phyloP scores from a whole-genome alignment of 257 asterid genomes.

The Scutellaria barbata region DNA sequence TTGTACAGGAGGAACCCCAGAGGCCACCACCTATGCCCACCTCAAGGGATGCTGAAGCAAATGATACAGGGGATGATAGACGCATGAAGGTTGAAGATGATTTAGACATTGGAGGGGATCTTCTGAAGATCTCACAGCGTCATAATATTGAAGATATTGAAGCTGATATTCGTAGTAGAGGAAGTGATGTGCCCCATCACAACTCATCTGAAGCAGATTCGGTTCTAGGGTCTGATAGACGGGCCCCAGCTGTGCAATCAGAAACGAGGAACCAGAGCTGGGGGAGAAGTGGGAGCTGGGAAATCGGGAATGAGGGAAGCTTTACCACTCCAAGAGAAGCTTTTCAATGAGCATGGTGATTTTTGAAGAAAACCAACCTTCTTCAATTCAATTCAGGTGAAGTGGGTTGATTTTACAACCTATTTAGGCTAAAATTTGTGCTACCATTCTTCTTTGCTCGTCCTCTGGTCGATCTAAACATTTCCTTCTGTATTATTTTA shows the following conservation, averaged over 20 bases:
- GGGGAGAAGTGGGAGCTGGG: slow-evolving; percentile 74
- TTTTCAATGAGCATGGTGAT: slow-evolving; percentile 46
- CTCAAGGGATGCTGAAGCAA: slow-evolving; percentile 58
- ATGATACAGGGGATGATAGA: slow-evolving; percentile 58
- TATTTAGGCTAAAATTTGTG: slow-evolving; percentile 41
- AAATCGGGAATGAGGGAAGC: slow-evolving; percentile 59
- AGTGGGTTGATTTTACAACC: slow-evolving; percentile 32
- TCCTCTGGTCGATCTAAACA: slow-evolving; percentile 27
- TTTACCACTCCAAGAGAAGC: slow-evolving; percentile 48
- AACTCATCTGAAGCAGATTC: slow-evolving; percentile 76
- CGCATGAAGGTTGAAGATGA: slow-evolving; percentile 89
- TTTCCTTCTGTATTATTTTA: slow-evolving; percentile 32
- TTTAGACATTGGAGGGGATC: slow-evolving; percentile 91
- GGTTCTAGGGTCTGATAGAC: slow-evolving; percentile 72
- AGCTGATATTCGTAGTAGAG: slow-evolving; percentile 89
- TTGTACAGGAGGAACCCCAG: slow-evolving; percentile 77
- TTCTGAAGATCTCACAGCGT: slow-evolving; percentile 90
- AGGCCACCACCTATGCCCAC: slow-evolving; percentile 60
- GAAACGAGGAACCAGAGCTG: slow-evolving; percentile 62
- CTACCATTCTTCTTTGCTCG: slow-evolving; percentile 28
- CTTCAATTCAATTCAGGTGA: slow-evolving; percentile 25
- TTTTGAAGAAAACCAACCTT: slow-evolving; percentile 31
- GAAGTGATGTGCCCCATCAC: slow-evolving; percentile 74
- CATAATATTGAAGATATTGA: slow-evolving; percentile 91
- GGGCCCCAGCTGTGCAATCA: slow-evolving; percentile 51